A percentile compares a stretch with the other conserved stretches of the same genome.
phyloP scores from a whole-genome alignment of 768 basidiomycete genomes.

The Leccinum variicolor region DNA sequence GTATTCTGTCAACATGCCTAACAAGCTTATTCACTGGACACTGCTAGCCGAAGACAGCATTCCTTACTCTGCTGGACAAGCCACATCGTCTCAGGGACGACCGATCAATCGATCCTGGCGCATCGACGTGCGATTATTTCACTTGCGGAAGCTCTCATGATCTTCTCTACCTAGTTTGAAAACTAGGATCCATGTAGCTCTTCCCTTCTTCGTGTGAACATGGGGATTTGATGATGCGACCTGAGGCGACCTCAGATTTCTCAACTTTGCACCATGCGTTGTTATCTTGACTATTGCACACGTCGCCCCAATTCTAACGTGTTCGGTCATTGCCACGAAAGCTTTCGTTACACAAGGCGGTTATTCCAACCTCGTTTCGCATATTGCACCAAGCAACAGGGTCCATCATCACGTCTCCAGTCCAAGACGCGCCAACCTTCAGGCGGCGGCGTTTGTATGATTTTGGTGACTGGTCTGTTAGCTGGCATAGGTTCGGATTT shows the following conservation, averaged over 20 bases:
- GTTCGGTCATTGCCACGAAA: neutral
- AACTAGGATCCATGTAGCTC: neutral
- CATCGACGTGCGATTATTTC: neutral
- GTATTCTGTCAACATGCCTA: neutral
- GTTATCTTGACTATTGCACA: neutral
- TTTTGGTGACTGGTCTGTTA: neutral
- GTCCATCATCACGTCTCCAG: neutral
- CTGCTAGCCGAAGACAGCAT: neutral
- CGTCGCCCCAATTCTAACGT: neutral
- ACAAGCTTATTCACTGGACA: neutral
- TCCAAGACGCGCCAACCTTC: neutral
- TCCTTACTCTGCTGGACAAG: neutral
- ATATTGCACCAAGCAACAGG: neutral
- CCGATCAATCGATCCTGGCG: neutral
- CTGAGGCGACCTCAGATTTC: neutral
- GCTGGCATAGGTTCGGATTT: neutral
- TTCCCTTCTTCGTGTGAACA: neutral
- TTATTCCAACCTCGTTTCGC: neutral
- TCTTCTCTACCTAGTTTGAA: neutral
- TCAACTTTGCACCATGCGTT: neutral
- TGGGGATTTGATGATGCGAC: neutral
- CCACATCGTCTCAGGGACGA: neutral
- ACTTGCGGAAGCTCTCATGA: neutral
- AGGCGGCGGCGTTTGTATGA: neutral
- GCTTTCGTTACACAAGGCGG: neutral